Evolutionary conservation across 148 eudicot genomes (phyloP), one percentile per base, ranked within the genome.

Genomic region (Silene conica): DNA sequence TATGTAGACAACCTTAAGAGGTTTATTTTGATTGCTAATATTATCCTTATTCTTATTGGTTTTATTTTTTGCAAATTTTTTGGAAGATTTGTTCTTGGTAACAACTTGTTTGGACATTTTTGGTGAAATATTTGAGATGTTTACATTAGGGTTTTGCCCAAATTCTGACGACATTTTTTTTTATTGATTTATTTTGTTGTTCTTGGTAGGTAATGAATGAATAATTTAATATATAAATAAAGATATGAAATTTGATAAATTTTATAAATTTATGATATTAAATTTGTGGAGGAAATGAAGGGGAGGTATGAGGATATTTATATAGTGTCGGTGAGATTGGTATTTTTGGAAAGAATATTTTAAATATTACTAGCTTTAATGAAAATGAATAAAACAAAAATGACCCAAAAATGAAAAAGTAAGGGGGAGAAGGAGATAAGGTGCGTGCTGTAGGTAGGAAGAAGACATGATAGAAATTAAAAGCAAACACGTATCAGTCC

Each of bases 1-100:
- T 70, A 88, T 86, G 82, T 88, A 83, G 34, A 88, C 91, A 28
- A 88, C 89, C 48, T 84, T 86, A 25, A 88, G 73, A 6, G 87
- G 77, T 1, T 28, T 74, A 14, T 6, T 63, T 0, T 28, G 26
- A 16, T 65, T 67, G 12, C 3, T 52, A 50, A 50, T 50, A 13
- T 50, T 50, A 3, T 50, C 55, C 28, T 38, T 56, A 21, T 55
- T 75, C 6, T 73, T 73, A 19, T 55, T 41, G 57, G 8, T 26
- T 25, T 45, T 60, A 16, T 45, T 45, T 69, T 25, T 76, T 69
- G 20, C 6, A 43, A 46, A 21, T 76, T 25, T 74, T 71, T 80
- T 85, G 69, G 81, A 11, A 71, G 66, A 79, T 45, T 75, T 76
- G 23, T 67, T 68, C 63, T 77, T 61, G 0, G 64, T 6, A 22